Conservation (phyloP, 768 basidiomycete species). For the Brasilioporus rufonigricans region DNA sequence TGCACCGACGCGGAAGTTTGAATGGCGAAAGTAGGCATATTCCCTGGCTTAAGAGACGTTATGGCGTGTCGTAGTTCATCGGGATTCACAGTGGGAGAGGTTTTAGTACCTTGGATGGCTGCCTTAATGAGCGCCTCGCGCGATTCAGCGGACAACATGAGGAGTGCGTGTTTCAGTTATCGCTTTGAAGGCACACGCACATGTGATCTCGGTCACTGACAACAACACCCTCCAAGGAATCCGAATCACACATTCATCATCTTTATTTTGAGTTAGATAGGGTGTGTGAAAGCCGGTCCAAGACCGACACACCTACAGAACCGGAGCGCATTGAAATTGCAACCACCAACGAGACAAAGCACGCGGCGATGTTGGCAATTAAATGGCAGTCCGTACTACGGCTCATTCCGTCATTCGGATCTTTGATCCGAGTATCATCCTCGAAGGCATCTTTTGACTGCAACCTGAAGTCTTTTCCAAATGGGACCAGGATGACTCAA, state of each 20-base stretch:
- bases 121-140: slow-evolving; percentile 51
- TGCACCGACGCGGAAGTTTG: slow-evolving; percentile 90
- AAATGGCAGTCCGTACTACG: no score
- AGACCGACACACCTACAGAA: not conserved
- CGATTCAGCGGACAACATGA: slow-evolving; percentile 37
- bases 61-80: not conserved
- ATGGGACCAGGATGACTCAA: not conserved
- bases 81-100: no score
- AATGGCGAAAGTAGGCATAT: slow-evolving; percentile 77
- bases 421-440: no score
- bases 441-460: not conserved
- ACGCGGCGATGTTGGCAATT: no score
- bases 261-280: no score
- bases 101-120: slow-evolving; percentile 53
- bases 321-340: no score
- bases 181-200: not conserved
- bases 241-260: no score
- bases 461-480: not conserved
- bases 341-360: no score
- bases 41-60: slow-evolving; percentile 51
- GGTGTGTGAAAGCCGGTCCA: not conserved
- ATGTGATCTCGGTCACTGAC: no score
- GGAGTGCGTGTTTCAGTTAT: not conserved
- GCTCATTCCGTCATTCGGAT: not conserved
- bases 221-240: no score